Evolutionary conservation across 2,329 filamentous ascomycete genomes (phyloP).

Genomic region (Cladophialophora yegresii): DNA sequence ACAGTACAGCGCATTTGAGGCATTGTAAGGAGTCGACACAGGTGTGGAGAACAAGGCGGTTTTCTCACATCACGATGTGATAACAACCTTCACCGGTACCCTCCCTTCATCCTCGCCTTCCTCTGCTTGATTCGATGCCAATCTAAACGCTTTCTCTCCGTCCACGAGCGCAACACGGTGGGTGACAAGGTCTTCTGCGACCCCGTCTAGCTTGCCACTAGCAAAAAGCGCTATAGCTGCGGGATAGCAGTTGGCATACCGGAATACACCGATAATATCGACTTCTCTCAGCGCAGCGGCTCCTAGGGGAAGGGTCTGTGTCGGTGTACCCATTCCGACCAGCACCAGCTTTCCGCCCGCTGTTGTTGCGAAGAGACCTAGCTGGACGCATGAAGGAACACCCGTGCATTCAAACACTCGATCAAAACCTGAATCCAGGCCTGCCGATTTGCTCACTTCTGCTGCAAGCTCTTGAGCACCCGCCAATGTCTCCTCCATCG

Average conservation of each 20-base stretch:
- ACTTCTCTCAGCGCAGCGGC: conserved; percentile 59
- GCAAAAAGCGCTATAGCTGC: conserved; percentile 57
- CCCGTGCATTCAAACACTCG: conserved; percentile 53
- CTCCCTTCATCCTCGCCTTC: conserved; percentile 55
- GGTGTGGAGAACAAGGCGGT: background rate
- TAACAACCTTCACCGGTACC: conserved; percentile 57
- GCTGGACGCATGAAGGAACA: conserved; percentile 49
- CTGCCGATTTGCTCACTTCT: conserved; percentile 38
- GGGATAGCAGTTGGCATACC: conserved; percentile 58
- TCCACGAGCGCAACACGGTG: conserved; percentile 53
- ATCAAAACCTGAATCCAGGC: conserved; percentile 43
- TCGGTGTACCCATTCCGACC: conserved; percentile 60
- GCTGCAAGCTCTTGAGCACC: conserved; percentile 43
- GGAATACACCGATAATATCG: conserved; percentile 60
- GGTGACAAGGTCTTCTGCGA: conserved; percentile 57
- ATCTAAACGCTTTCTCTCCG: conserved; percentile 53
- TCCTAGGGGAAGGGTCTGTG: conserved; percentile 57
- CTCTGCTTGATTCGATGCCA: conserved; percentile 49
- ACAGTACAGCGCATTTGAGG: background rate
- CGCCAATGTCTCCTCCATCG: conserved; percentile 48
- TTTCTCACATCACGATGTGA: conserved; percentile 35
- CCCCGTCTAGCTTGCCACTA: conserved; percentile 52
- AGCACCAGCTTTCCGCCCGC: conserved; percentile 57
- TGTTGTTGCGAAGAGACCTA: conserved; percentile 48
- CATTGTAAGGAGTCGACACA: background rate